Base-by-base conservation (phyloP, 148 eudicot species). In the Chenopodium quinoa region DNA sequence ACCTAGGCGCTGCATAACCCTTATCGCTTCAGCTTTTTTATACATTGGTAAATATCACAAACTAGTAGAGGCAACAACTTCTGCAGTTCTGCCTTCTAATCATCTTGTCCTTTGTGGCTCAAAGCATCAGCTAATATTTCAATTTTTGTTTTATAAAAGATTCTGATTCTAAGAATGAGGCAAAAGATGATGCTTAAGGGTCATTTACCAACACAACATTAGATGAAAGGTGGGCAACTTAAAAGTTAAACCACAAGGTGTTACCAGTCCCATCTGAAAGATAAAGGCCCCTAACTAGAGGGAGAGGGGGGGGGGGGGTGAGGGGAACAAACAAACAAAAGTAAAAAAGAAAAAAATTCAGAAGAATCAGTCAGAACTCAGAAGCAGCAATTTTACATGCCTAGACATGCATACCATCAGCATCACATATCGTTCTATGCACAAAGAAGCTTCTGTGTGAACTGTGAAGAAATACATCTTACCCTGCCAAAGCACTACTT, bases 61-160 rank as follows among this genome's bases (percentile, higher is more conserved):
- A 3, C 0, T 5, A 50, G 32, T 23, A 74, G 37, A 50, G 76
- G 62, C 62, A 48, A 27, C 37, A 3, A 48, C 22, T 48, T 25
- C 34, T 16, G 50, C 9, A 32, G 34, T 32, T 32, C 34, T 32
- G 34, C 34, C 34, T 40, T 14, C 62, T 60, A 8, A 47, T 23
- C 66, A 54, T 79, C 23, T 79, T 47, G 73, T 29, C 81, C 50
- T 34, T 69, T 11, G 13, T 11, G 50, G 6, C 79, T 29, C n/a
- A 60, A 76, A 37, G 79, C 70, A 76, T 76, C 54, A 63, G 14
- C 79, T 40, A n/a, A 37, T 58, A 27, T 29, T 75, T 47, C 50
- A 47, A 47, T 1, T 32, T 32, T 32, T 32, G 34, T 32, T 32
- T 32, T 32, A 32, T 32, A 32, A 32, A 54, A 54, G 3, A 54